Evolutionary conservation across 371 early-diverging fungal species (phyloP).

Genomic region (Haplosporangium sp.): DNA sequence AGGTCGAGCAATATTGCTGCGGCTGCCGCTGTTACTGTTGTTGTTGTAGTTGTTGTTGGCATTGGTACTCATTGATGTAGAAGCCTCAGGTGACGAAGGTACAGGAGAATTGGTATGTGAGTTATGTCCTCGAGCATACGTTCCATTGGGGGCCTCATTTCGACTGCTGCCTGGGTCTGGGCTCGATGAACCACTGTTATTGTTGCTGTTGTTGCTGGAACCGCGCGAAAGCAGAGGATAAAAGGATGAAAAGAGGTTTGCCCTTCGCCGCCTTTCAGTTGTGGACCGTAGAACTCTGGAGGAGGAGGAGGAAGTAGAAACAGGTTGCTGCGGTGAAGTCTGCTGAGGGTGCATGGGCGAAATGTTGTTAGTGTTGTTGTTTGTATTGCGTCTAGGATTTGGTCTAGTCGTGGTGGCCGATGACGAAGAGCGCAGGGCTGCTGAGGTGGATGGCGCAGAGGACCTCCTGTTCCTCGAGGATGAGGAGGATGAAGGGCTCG

Average conservation of each 20-base stretch:
- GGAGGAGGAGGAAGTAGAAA: constrained; percentile 22
- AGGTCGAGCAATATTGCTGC: constrained; percentile 4
- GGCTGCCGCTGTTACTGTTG: neutral
- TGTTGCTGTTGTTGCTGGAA: constrained; percentile 8
- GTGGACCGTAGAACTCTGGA: constrained; percentile 46
- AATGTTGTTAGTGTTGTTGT: constrained; percentile 1
- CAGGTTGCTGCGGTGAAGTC: constrained; percentile 1
- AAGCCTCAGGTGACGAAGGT: neutral
- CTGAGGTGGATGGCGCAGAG: neutral
- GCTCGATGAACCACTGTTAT: neutral
- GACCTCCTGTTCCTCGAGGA: constrained; percentile 16
- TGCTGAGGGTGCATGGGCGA: constrained; percentile 2
- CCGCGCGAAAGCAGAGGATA: constrained; percentile 46
- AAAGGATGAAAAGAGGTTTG: constrained; percentile 50
- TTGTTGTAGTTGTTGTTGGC: neutral
- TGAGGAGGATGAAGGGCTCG: constrained; percentile 29
- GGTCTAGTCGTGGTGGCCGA: constrained; percentile 4
- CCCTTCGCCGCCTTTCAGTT: constrained; percentile 41
- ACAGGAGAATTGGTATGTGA: neutral
- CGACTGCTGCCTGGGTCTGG: neutral
- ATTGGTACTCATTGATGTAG: neutral
- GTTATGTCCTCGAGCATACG: too few species aligned
- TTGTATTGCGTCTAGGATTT: neutral
- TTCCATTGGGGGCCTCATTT: neutral
- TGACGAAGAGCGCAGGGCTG: neutral